Percentiles rank a stretch among this genome's conserved stretches.
These are phyloP conservation scores for Penicillium coprophilum DNA, from an alignment of 495 filamentous ascomycete species.

Conservation along the genomic window DNA sequence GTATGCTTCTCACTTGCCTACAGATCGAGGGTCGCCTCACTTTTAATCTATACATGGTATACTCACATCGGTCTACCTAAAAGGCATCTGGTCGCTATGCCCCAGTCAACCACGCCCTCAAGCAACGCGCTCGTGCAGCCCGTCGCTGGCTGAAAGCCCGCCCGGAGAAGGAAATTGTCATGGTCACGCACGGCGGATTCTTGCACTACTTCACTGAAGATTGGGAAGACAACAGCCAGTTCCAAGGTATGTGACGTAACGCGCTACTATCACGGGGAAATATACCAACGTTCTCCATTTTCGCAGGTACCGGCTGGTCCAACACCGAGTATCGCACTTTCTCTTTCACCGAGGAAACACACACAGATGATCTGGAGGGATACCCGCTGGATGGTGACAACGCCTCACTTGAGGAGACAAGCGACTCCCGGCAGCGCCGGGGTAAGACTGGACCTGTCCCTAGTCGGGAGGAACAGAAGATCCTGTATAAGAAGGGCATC, in stretches of 20 bases:
- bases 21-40: background rate
- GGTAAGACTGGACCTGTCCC: constrained; percentile 41
- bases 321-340: constrained; percentile 84
- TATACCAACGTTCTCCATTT: background rate
- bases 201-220: constrained; percentile 82
- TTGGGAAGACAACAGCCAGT: constrained; percentile 62
- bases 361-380: constrained; percentile 42
- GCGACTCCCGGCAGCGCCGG: constrained; percentile 60
- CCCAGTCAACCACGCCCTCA: constrained; percentile 57
- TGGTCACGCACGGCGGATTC: constrained; percentile 73
- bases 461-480: constrained; percentile 40
- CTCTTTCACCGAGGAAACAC: constrained; percentile 54
- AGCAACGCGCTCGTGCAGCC: constrained; percentile 61
- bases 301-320: constrained; percentile 71
- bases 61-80: background rate
- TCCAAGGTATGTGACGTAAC: constrained; percentile 46
- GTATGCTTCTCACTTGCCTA: constrained; percentile 17
- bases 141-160: constrained; percentile 64
- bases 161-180: constrained; percentile 60
- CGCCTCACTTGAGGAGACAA: constrained; percentile 60
- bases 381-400: constrained; percentile 50
- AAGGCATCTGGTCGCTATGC: constrained; percentile 52
- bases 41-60: background rate
- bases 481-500: constrained; percentile 39
- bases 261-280: background rate